Percentiles rank a stretch among this genome's conserved stretches.
phyloP scores from a whole-genome alignment of 345 rosid genomes.

The Geranium rotundifolium region DNA sequence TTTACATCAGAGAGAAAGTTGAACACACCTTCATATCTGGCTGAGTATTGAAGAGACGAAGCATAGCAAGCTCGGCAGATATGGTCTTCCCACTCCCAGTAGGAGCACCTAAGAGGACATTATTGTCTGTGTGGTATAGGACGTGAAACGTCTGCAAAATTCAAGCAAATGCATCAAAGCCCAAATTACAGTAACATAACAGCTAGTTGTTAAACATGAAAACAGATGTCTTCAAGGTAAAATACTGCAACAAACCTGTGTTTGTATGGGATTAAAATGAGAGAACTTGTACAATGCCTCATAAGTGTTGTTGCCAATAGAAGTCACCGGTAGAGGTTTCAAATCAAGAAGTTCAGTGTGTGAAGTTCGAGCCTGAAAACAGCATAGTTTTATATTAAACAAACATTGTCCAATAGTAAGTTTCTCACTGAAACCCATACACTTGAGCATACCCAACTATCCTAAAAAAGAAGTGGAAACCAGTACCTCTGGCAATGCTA shows the following conservation, averaged over 20 bases:
- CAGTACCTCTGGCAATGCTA: conserved; percentile 76
- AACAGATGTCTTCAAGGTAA: neutral
- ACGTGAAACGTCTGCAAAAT: conserved; percentile 71
- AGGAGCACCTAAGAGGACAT: conserved; percentile 94
- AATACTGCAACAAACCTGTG: conserved; percentile 52
- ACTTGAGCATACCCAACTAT: neutral
- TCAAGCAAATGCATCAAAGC: conserved; percentile 16
- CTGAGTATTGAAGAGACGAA: conserved; percentile 80
- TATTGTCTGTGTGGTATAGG: conserved; percentile 80
- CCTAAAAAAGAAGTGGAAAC: neutral
- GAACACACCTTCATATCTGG: conserved; percentile 84
- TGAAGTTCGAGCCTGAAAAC: conserved; percentile 58
- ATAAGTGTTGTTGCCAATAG: conserved; percentile 56
- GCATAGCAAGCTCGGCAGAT: conserved; percentile 98
- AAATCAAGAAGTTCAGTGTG: conserved; percentile 93
- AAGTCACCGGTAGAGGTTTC: conserved; percentile 86
- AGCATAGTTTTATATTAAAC: conserved; percentile 9
- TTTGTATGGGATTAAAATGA: conserved; percentile 96
- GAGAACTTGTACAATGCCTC: conserved; percentile 81
- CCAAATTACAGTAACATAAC: conserved; percentile 8
- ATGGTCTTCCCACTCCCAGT: conserved; percentile 99
- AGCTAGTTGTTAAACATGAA: neutral
- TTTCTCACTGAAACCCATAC: neutral
- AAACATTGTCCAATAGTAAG: neutral
- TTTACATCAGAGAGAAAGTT: neutral